These are phyloP conservation scores for Podila minutissima DNA, from an alignment of 192 early-diverging fungal species.

Conservation along the genomic window DNA sequence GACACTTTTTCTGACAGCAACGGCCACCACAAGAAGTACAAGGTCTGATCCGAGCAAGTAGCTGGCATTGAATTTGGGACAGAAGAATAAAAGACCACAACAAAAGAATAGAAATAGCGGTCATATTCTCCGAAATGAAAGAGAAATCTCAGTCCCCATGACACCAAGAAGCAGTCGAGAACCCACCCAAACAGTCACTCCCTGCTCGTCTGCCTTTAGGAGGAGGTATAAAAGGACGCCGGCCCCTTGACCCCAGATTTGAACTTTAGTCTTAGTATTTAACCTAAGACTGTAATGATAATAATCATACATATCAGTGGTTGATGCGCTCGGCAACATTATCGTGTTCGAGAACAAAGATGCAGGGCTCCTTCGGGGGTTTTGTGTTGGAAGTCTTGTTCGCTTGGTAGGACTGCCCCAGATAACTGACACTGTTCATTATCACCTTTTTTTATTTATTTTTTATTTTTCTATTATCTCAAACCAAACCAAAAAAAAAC, in stretches of 20 bases:
- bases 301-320: slow-evolving; percentile 57
- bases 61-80: no score
- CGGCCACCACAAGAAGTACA: no score
- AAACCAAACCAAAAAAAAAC: neutral
- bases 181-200: no score
- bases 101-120: no score
- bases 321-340: slow-evolving; percentile 50
- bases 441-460: neutral
- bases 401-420: slow-evolving; percentile 41
- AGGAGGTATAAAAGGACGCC: slow-evolving; percentile 11
- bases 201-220: no score
- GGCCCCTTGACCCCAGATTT: slow-evolving; percentile 34
- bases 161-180: no score
- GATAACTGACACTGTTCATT: slow-evolving; percentile 51
- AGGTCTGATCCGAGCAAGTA: no score
- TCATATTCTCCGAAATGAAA: no score
- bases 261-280: slow-evolving; percentile 53
- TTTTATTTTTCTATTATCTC: neutral
- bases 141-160: no score
- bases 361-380: neutral
- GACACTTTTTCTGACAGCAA: no score
- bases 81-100: no score
- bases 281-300: slow-evolving; percentile 56
- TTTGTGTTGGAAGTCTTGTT: slow-evolving; percentile 10
- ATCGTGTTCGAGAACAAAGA: slow-evolving; percentile 9